Evolutionary conservation across 164 flowering plant species (phyloP).

Genomic region (Warburgia ugandensis): DNA sequence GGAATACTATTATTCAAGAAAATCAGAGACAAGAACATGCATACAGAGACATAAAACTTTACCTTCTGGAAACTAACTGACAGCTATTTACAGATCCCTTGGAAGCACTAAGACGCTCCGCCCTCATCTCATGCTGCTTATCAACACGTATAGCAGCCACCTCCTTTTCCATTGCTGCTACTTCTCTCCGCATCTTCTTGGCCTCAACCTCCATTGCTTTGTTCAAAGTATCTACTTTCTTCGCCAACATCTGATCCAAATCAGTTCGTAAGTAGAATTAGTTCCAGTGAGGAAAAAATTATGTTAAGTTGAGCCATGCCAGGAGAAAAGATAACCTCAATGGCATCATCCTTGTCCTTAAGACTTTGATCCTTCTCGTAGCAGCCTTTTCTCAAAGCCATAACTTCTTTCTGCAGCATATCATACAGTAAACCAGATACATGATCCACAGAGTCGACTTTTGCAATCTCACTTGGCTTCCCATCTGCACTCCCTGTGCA

Average conservation of each 20-base stretch:
- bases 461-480: slow-evolving; percentile 19
- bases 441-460: slow-evolving; percentile 33
- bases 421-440: slow-evolving; percentile 61
- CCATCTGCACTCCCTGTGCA: slow-evolving; percentile 20
- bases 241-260: slow-evolving; percentile 57
- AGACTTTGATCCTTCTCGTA: slow-evolving; percentile 60
- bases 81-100: slow-evolving; percentile 36
- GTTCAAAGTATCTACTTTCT: slow-evolving; percentile 61
- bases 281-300: not conserved
- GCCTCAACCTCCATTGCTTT: slow-evolving; percentile 76
- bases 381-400: slow-evolving; percentile 50
- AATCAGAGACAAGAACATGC: no score
- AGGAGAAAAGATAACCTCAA: slow-evolving; percentile 35
- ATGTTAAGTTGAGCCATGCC: not conserved
- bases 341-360: slow-evolving; percentile 68
- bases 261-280: not conserved
- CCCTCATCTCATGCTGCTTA: slow-evolving; percentile 40
- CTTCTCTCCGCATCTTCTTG: slow-evolving; percentile 70
- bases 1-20: no score
- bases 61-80: slow-evolving; percentile 36
- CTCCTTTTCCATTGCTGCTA: slow-evolving; percentile 68
- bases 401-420: slow-evolving; percentile 61
- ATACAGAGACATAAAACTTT: no score
- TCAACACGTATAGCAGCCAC: slow-evolving; percentile 44
- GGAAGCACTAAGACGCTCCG: slow-evolving; percentile 28